phyloP scores from a whole-genome alignment of 2,329 filamentous ascomycete genomes.

The Rutstroemia sp. region DNA sequence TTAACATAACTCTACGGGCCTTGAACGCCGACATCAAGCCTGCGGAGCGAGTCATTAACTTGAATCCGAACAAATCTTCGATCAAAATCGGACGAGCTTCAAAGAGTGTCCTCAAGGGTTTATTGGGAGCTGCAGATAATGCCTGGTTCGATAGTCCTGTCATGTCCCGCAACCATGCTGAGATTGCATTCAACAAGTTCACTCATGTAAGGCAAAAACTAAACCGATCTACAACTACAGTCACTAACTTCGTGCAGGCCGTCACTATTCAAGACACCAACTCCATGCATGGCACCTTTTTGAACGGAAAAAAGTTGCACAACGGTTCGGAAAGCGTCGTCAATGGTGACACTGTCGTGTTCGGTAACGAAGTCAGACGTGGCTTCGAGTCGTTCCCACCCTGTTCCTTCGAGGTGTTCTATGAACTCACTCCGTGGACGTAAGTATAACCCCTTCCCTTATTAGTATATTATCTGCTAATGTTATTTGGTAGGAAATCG shows the following conservation, averaged over 20 bases:
- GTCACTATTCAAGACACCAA: constrained; percentile 46
- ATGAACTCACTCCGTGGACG: constrained; percentile 21
- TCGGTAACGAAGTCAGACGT: constrained; percentile 43
- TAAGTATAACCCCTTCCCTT: constrained; percentile 13
- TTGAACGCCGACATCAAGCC: constrained; percentile 19
- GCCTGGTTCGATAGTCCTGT: constrained; percentile 65
- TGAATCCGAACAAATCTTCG: constrained; percentile 13
- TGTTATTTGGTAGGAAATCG: constrained; percentile 17
- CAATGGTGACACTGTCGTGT: constrained; percentile 34
- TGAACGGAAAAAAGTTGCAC: constrained; percentile 41
- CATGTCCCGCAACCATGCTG: constrained; percentile 62
- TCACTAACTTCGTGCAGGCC: constrained; percentile 24
- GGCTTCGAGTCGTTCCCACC: constrained; percentile 34
- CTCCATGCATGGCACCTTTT: constrained; percentile 55
- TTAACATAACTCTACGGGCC: constrained; percentile 19
- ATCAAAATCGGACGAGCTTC: constrained; percentile 38
- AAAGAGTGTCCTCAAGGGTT: constrained; percentile 38
- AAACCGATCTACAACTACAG: not conserved
- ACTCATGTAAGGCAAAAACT: constrained; percentile 35
- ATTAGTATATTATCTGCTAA: not conserved
- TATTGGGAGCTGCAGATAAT: constrained; percentile 43
- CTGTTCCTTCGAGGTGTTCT: constrained; percentile 24
- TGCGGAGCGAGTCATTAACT: constrained; percentile 17
- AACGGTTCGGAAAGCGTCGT: constrained; percentile 25
- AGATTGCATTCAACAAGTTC: constrained; percentile 38